Conservation (phyloP, 805 yeast species). For the Myxozyma mucilagina region DNA sequence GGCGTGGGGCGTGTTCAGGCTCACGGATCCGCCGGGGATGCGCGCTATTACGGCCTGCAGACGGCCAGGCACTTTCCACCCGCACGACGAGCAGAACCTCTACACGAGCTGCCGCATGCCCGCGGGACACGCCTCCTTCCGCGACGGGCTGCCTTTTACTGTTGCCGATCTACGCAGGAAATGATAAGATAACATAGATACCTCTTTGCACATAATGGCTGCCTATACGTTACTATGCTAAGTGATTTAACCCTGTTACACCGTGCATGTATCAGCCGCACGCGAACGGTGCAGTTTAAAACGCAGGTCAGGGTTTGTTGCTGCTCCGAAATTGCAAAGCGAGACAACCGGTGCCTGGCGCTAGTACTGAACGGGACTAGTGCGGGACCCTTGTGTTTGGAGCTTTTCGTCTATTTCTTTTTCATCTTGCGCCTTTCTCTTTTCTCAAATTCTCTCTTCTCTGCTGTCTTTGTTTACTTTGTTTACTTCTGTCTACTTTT, state of each 20-base stretch:
- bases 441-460: background rate
- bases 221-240: too few relatives aligned
- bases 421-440: background rate
- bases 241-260: background rate
- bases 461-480: background rate
- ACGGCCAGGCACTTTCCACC: constrained; percentile 56
- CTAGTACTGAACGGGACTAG: constrained; percentile 5
- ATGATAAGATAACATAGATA: background rate
- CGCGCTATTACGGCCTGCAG: constrained; percentile 55
- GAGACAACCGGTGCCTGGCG: constrained; percentile 15
- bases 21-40: constrained; percentile 67
- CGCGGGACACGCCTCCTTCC: constrained; percentile 53
- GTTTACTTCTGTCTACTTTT: background rate
- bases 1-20: constrained; percentile 56
- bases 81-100: constrained; percentile 54
- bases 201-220: too few relatives aligned
- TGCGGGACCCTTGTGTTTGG: background rate
- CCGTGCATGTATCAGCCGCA: background rate
- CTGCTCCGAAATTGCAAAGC: too few relatives aligned
- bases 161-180: constrained; percentile 50
- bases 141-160: constrained; percentile 50
- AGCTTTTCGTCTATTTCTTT: background rate
- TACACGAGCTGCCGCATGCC: constrained; percentile 51
- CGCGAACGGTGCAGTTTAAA: too few relatives aligned
- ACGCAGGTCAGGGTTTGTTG: too few relatives aligned